A percentile compares a stretch with the other conserved stretches of the same genome.
These are phyloP conservation scores for Puccinia triticina DNA, from an alignment of 1,284 basidiomycete species.

Conservation along the genomic window DNA sequence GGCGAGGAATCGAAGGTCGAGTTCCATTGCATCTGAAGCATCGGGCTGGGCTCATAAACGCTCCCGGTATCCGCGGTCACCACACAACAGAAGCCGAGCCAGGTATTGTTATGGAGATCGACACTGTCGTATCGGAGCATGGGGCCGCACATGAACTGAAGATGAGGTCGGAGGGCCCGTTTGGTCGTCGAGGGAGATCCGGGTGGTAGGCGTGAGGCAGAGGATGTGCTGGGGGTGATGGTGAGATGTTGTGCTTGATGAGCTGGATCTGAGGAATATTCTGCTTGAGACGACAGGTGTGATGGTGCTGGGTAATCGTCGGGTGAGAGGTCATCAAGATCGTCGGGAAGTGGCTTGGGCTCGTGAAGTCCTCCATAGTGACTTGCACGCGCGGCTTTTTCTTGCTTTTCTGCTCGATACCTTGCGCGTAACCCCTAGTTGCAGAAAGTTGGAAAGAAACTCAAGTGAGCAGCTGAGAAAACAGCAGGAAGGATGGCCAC, in stretches of 20 bases:
- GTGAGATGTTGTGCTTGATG: not conserved
- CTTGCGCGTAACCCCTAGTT: slow-evolving; percentile 50
- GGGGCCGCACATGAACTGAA: slow-evolving; percentile 68
- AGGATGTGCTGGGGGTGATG: not conserved
- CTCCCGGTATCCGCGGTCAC: slow-evolving; percentile 63
- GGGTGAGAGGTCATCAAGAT: not conserved
- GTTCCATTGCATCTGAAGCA: slow-evolving; percentile 52
- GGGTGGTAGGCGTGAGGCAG: not conserved
- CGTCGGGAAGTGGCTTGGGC: slow-evolving; percentile 37
- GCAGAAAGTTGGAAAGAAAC: not conserved
- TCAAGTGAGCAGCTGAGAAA: not conserved
- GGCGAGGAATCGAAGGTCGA: slow-evolving; percentile 53
- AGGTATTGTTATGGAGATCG: slow-evolving; percentile 74
- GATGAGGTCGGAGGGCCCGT: slow-evolving; percentile 34
- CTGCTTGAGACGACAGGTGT: slow-evolving; percentile 15
- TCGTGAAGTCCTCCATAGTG: slow-evolving; percentile 27
- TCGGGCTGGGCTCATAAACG: slow-evolving; percentile 59
- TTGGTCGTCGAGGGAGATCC: slow-evolving; percentile 20
- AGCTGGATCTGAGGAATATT: slow-evolving; percentile 8
- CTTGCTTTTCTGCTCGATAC: slow-evolving; percentile 42
- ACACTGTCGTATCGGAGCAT: slow-evolving; percentile 89
- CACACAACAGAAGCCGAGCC: slow-evolving; percentile 65
- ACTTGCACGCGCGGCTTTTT: slow-evolving; percentile 25
- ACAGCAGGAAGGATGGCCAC: not conserved
- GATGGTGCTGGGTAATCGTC: slow-evolving; percentile 18